Evolutionary conservation across 2,329 filamentous ascomycete species (phyloP), one percentile per base, ranked within the genome.

Genomic region (Parasarocladium wereldwijsianum): DNA sequence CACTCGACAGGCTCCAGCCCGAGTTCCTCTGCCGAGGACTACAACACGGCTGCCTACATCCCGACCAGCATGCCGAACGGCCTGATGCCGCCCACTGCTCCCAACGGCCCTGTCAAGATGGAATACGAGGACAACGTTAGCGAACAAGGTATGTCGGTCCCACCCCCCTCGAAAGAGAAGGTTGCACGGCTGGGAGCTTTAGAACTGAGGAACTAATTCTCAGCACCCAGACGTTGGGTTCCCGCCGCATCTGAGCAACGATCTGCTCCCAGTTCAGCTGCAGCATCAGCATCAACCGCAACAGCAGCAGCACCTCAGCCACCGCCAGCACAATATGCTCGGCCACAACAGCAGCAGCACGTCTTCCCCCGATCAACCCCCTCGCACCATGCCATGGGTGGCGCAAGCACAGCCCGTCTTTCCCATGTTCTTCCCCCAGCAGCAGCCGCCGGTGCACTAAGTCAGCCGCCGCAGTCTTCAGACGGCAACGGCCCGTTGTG

Each of bases 1-100:
- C 49, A 60, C 11, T 64, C 63, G 28, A 62, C 55, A 29, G 62
- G 62, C 8, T 65, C 64, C 13, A 68, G 63, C 42, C 64, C 64
- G 12, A 57, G 60, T 3, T 66, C 64, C 3, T 64, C 63, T 2
- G 51, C 54, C 28, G 61, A 66, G 29, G 63, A 68, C 29, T 64
- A 62, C 42, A 53, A 47, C 34, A 45, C 42, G 31, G 38, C 42
- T 17, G 49, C 40, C 36, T 67, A 65, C 43, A 61, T 65, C 35
- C 58, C 62, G 7, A 62, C 60, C 15, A 65, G 61, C 38, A 55
- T 62, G 13, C 61, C 62, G 11, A 43, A 56, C 13, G 49, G 53
- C 24, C 56, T 66, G 44, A 46, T 64, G 26, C 52, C 46, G 6
- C 39, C 44, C 11, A 40, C 37, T 38, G 42, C 44, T 36, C 38